phyloP scores from a whole-genome alignment of 169 alveolate species.

The Amoebophrya sp. region DNA sequence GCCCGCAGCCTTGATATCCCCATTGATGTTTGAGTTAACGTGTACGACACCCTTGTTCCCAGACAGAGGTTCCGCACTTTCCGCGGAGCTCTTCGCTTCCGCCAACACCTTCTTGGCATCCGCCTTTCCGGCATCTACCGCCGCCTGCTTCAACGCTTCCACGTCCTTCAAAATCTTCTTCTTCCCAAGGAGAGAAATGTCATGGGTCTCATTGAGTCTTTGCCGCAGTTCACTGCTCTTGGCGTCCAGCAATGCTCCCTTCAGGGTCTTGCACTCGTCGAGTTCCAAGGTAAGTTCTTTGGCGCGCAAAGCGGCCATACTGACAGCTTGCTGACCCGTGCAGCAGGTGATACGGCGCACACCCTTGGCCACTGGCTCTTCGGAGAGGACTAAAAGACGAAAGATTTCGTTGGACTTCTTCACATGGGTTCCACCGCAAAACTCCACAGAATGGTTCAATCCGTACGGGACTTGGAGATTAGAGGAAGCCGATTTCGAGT shows the following conservation, averaged over 20 bases:
- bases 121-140: neutral
- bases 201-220: neutral
- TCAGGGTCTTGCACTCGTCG: neutral
- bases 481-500: no score
- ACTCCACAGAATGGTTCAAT: conserved; percentile 38
- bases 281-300: neutral
- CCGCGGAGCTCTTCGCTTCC: neutral
- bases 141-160: neutral
- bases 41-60: neutral
- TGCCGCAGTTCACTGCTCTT: neutral
- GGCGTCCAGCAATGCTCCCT: neutral
- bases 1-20: neutral
- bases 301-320: neutral
- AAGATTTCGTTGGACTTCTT: conserved; percentile 4
- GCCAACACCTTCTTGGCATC: neutral
- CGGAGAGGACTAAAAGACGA: neutral
- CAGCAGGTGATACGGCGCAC: conserved; percentile 17
- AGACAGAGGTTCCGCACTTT: neutral
- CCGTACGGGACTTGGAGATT: conserved; percentile 39
- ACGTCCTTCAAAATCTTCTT: neutral
- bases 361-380: conserved; percentile 4
- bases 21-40: neutral
- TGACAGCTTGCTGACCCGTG: neutral
- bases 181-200: neutral
- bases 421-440: conserved; percentile 51